Conservation (phyloP, 2,329 filamentous ascomycete genomes). For the Epichloe coenophiala region DNA sequence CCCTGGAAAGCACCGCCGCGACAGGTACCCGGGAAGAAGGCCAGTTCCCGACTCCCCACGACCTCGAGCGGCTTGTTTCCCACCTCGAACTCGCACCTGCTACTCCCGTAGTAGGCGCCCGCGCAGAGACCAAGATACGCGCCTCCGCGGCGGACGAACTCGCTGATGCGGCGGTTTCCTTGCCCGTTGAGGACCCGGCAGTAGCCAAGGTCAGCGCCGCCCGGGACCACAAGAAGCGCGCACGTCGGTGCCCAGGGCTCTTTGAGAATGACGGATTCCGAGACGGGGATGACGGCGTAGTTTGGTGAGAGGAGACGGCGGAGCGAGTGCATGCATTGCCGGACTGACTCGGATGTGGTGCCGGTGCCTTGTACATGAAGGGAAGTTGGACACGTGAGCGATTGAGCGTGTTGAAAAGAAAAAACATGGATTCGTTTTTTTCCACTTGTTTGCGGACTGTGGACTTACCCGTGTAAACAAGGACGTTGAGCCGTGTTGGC, state of each 20-base stretch:
- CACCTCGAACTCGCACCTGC: conserved; percentile 81
- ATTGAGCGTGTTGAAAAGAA: background rate
- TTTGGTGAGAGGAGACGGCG: conserved; percentile 75
- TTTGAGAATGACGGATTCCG: conserved; percentile 64
- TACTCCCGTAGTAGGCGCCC: conserved; percentile 79
- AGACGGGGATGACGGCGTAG: conserved; percentile 84
- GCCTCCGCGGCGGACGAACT: conserved; percentile 77
- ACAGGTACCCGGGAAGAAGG: conserved; percentile 77
- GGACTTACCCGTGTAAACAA: conserved; percentile 72
- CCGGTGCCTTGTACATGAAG: conserved; percentile 50
- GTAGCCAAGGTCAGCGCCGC: conserved; percentile 87
- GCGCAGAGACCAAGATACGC: conserved; percentile 86
- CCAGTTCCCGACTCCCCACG: conserved; percentile 69
- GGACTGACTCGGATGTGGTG: conserved; percentile 75
- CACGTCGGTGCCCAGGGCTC: conserved; percentile 86
- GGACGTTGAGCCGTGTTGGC: conserved; percentile 66
- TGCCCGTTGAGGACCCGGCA: conserved; percentile 76
- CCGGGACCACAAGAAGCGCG: conserved; percentile 80
- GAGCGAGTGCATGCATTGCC: conserved; percentile 77
- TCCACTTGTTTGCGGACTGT: background rate
- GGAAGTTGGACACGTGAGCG: conserved; percentile 5
- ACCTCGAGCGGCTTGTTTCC: conserved; percentile 69
- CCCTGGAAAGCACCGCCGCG: conserved; percentile 84
- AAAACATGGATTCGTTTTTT: background rate
- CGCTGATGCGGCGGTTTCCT: conserved; percentile 71